Base-by-base conservation (phyloP, 2,329 filamentous ascomycete genomes). In the Triangularia setosa region DNA sequence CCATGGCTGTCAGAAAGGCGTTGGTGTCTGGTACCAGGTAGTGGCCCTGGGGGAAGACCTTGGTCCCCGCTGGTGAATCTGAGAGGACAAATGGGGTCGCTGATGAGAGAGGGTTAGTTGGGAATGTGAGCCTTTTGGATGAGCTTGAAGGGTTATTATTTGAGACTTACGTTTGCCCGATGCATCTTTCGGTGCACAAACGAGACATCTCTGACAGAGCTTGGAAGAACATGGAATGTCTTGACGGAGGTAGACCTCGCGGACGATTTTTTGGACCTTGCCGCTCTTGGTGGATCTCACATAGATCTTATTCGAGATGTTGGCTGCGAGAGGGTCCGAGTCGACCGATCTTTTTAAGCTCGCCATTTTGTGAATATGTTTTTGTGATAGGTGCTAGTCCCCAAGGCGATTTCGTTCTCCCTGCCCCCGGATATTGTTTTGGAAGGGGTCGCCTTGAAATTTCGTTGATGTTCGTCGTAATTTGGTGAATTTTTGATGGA, bases 201-300 rank as follows among this genome's bases (percentile, higher is more conserved):
- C 83, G 54, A 91, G 83, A 76, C 95, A 99, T 73, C 78, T 79
- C 67, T 84, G 84, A 81, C 95, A 99, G 54, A 99, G 82, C 77
- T 89, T 90, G 25, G 94, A 98, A 33, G 94, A 97, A 80, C 95
- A 99, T 58, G 95, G 94, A 73, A 99, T 98, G 76, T 99, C 95
- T 79, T 94, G 91, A 77, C 95, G 88, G 67, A 99, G 84, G 78
- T 99, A 99, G 68, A 98, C 85, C 81, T 99, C 95, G 73, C 93
- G 88, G 70, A 99, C 95, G 74, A 99, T 96, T 83, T 99, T 99
- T 78, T 98, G 95, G 65, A 98, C 94, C 81, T 97, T 97, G 78
- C 95, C 95, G 77, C 88, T 95, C 78, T 92, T 93, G 57, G 94
- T 96, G 25, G 95, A 97, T 66, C 95, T 87, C 68, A 99, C 91